Evolutionary conservation across 2,329 filamentous ascomycete species (phyloP), one percentile per base, ranked within the genome.

Genomic region (Tolypocladium tropicale): DNA sequence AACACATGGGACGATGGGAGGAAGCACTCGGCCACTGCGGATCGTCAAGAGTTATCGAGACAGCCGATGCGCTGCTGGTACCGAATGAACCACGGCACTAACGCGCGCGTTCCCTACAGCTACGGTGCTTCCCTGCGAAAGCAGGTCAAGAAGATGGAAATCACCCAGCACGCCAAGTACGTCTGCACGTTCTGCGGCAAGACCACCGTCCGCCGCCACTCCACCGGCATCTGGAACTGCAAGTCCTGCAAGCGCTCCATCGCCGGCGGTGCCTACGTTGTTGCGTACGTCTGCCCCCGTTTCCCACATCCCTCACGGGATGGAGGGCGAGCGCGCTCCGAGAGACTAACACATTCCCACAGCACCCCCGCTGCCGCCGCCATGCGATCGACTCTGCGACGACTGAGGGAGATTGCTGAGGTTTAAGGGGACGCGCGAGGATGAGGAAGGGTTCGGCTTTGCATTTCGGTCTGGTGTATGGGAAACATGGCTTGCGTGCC

Each of bases 101-200:
- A 57, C 48, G 18, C 7, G 1, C 28, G 5, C 12, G n/a, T 52
- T 25, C 18, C 18, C 18, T 61, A 60, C 68, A 93, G 90, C 85
- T 95, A 95, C 80, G 94, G 93, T 92, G 93, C 94, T 76, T 97
- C 94, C 72, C 90, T 97, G 79, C 90, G 92, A 81, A 97, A 97
- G 86, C 92, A 76, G 70, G 74, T 76, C 74, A 97, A 97, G 90
- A 96, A 96, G 89, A 96, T 96, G 88, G 94, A 97, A 88, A 89
- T 97, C 77, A 89, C 90, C 72, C 94, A 97, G 80, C 94, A 99
- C 84, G 90, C 91, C 81, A 88, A 88, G 77, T 97, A 96, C 74
- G 86, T 86, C 74, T 97, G 93, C 86, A 93, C 92, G 66, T 99
- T 97, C 89, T 96, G 91, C 85, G 93, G 93, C 74, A 97, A 97